phyloP scores from a whole-genome alignment of 495 filamentous ascomycete genomes.

The Lophiotrema nucula region DNA sequence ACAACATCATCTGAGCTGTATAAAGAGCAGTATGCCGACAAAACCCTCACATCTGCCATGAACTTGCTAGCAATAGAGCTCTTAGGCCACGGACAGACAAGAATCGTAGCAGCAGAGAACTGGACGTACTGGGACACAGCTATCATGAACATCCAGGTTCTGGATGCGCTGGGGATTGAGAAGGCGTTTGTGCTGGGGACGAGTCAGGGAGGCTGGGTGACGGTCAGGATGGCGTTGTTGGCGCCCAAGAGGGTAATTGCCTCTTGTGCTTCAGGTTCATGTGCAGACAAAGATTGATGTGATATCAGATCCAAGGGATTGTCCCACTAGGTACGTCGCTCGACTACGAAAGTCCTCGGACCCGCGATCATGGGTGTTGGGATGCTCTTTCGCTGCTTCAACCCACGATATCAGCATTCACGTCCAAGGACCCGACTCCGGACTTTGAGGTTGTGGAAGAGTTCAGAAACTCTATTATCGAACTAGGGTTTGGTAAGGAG shows the following conservation, averaged over 20 bases:
- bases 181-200: conserved; percentile 60
- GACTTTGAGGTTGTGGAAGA: conserved; percentile 56
- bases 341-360: conserved; percentile 58
- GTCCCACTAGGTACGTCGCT: conserved; percentile 63
- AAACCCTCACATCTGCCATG: conserved; percentile 46
- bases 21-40: conserved; percentile 49
- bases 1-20: conserved; percentile 55
- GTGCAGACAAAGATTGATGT: neutral
- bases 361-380: conserved; percentile 56
- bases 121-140: conserved; percentile 57
- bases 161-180: conserved; percentile 54
- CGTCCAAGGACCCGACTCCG: conserved; percentile 42
- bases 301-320: conserved; percentile 53
- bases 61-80: conserved; percentile 54
- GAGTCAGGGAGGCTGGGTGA: conserved; percentile 61
- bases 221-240: conserved; percentile 51
- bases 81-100: conserved; percentile 53
- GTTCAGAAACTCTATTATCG: conserved; percentile 55
- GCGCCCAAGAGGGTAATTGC: conserved; percentile 56
- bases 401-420: conserved; percentile 50
- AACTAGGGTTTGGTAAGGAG: conserved; percentile 55
- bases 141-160: conserved; percentile 50
- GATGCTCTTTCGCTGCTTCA: conserved; percentile 47
- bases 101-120: conserved; percentile 42
- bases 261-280: no score